phyloP scores from a whole-genome alignment of 768 basidiomycete species.

The Phaeotremella fagi region DNA sequence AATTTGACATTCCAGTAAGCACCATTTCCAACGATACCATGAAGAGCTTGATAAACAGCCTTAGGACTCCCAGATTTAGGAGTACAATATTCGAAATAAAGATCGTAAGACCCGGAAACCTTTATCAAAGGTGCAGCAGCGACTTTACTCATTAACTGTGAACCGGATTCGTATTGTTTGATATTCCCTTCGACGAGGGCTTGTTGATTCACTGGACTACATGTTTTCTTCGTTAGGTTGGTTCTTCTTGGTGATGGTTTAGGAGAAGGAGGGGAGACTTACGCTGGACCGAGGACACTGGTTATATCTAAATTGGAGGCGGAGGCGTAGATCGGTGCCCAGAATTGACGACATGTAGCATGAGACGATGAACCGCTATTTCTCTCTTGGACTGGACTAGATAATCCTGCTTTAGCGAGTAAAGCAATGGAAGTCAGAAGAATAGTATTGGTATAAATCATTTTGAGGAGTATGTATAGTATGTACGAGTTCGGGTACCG shows the following conservation, averaged over 20 bases:
- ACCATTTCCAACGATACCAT: constrained; percentile 26
- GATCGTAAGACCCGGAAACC: constrained; percentile 20
- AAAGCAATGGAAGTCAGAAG: no score
- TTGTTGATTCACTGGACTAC: constrained; percentile 28
- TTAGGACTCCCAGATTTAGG: constrained; percentile 18
- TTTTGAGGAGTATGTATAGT: no score
- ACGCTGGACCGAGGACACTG: constrained; percentile 27
- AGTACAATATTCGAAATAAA: constrained; percentile 35
- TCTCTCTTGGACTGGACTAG: no score
- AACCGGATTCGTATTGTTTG: constrained; percentile 12
- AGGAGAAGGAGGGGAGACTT: constrained; percentile 3
- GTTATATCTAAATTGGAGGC: constrained; percentile 20
- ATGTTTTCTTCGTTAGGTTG: neutral
- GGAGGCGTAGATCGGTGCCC: constrained; percentile 24
- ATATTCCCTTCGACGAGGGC: constrained; percentile 12
- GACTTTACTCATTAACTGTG: constrained; percentile 14
- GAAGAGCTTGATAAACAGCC: constrained; percentile 25
- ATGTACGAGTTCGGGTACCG: no score
- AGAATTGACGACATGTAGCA: constrained; percentile 23
- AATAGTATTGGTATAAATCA: no score
- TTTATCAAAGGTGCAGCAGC: constrained; percentile 13
- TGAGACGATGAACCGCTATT: no score
- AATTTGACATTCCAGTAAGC: constrained; percentile 31
- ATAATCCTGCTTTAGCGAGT: no score
- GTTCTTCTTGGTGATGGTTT: no score